Conservation (phyloP, 2,329 filamentous ascomycete species). For the Chaetomium strumarium region DNA sequence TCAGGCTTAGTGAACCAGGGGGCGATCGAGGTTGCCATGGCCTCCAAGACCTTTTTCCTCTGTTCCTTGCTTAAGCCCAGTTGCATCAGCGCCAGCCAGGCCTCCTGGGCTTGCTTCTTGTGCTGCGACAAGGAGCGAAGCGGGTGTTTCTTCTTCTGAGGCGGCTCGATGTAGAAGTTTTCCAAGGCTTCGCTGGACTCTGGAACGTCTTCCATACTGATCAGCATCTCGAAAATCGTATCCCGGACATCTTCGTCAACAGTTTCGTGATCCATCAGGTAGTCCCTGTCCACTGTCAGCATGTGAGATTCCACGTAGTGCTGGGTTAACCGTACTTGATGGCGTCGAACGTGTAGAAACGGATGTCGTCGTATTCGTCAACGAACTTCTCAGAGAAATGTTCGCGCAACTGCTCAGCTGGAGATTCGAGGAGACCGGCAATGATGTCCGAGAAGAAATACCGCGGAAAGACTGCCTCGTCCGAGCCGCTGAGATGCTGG, state of each 20-base stretch:
- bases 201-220: slow-evolving; percentile 65
- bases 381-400: slow-evolving; percentile 75
- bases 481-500: slow-evolving; percentile 52
- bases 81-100: slow-evolving; percentile 75
- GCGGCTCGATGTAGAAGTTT: slow-evolving; percentile 59
- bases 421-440: slow-evolving; percentile 51
- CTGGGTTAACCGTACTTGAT: slow-evolving; percentile 52
- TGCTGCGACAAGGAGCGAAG: slow-evolving; percentile 62
- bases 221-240: slow-evolving; percentile 56
- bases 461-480: slow-evolving; percentile 64
- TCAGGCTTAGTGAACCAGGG: slow-evolving; percentile 89
- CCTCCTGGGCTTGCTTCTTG: slow-evolving; percentile 75
- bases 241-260: slow-evolving; percentile 41
- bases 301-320: slow-evolving; percentile 18
- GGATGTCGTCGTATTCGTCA: slow-evolving; percentile 74
- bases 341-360: slow-evolving; percentile 73
- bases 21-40: slow-evolving; percentile 71
- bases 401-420: slow-evolving; percentile 55
- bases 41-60: slow-evolving; percentile 69
- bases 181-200: slow-evolving; percentile 59
- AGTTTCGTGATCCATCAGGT: slow-evolving; percentile 28
- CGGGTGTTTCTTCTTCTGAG: slow-evolving; percentile 61
- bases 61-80: slow-evolving; percentile 63
- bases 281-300: slow-evolving; percentile 26
- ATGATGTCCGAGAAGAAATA: slow-evolving; percentile 62